Evolutionary conservation across 2,329 filamentous ascomycete species (phyloP).

Genomic region (Cercospora citrullina): DNA sequence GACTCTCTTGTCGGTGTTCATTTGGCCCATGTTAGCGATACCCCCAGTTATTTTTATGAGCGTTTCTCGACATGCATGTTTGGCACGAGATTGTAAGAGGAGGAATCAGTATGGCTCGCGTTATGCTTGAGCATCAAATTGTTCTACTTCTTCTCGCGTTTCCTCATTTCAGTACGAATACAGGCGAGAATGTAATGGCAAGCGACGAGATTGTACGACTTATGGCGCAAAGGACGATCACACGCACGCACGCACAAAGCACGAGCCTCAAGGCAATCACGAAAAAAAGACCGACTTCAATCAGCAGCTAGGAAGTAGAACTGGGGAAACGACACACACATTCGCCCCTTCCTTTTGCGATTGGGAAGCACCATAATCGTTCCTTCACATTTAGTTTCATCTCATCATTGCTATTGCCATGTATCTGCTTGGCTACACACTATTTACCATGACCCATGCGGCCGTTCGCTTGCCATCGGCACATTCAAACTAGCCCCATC

Average conservation of each 20-base stretch:
- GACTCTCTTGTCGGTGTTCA: background rate
- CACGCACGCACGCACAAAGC: background rate
- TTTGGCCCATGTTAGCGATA: background rate
- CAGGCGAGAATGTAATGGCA: background rate
- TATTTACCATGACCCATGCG: background rate
- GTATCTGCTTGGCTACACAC: background rate
- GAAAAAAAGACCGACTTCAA: background rate
- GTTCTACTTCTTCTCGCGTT: background rate
- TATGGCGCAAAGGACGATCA: background rate
- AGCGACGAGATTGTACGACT: background rate
- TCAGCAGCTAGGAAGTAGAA: background rate
- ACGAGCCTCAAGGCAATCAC: background rate
- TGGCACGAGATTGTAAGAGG: background rate
- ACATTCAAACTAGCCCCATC: background rate
- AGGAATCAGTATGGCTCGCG: background rate
- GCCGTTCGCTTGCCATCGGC: background rate
- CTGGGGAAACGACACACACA: background rate
- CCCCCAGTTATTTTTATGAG: background rate
- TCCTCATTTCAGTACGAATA: background rate
- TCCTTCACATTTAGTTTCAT: background rate
- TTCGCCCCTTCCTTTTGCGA: background rate
- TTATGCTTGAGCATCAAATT: background rate
- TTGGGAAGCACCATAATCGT: background rate
- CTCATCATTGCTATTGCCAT: background rate
- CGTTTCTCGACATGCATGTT: background rate